Percentiles rank a stretch among this genome's conserved stretches.
phyloP scores from a whole-genome alignment of 2,329 filamentous ascomycete species.

The Hortaea sp. region DNA sequence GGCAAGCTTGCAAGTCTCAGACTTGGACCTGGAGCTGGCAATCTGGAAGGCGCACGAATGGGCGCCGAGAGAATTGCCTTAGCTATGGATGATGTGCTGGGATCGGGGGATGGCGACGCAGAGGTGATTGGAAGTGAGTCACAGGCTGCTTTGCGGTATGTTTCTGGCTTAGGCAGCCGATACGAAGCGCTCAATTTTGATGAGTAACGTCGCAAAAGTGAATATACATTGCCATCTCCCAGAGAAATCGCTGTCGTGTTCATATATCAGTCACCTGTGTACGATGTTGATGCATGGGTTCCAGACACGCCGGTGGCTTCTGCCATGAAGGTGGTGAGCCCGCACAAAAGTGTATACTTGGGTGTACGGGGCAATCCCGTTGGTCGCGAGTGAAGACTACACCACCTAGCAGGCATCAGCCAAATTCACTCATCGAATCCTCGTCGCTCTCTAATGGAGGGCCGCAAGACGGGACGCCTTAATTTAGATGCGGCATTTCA shows the following conservation, averaged over 20 bases:
- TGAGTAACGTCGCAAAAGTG: background rate
- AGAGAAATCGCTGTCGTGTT: background rate
- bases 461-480: too few species aligned
- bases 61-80: slow-evolving; percentile 66
- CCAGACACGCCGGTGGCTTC: too few species aligned
- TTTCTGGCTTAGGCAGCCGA: background rate
- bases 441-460: too few species aligned
- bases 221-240: background rate
- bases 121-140: background rate
- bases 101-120: background rate
- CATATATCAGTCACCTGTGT: too few species aligned
- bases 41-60: slow-evolving; percentile 61
- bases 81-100: slow-evolving; percentile 43
- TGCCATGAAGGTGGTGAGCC: too few species aligned
- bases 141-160: background rate
- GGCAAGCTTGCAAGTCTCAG: slow-evolving; percentile 58
- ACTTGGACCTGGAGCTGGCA: slow-evolving; percentile 62
- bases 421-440: too few species aligned
- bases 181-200: background rate
- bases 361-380: too few species aligned
- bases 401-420: too few species aligned
- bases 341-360: too few species aligned
- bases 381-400: too few species aligned
- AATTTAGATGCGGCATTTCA: too few species aligned
- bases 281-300: too few species aligned